A percentile compares a stretch with the other conserved stretches of the same genome.
Conservation (phyloP, 495 filamentous ascomycete genomes). For the Talaromyces borbonicus region DNA sequence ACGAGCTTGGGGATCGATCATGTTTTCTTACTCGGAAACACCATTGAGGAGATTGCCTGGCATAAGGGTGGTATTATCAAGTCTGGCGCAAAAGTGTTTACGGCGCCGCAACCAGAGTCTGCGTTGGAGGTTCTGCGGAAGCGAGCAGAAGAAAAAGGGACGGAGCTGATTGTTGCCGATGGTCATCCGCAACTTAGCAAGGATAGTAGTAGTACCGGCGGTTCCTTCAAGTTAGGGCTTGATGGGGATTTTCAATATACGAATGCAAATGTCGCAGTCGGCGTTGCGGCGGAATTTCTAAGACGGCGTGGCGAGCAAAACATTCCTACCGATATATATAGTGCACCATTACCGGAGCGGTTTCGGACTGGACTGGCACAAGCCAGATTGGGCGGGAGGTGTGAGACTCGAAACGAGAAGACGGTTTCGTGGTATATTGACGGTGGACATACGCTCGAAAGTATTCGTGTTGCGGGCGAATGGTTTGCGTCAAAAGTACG, state of each 20-base stretch:
- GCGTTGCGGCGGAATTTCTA: constrained; percentile 55
- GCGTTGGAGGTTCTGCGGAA: constrained; percentile 61
- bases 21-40: constrained; percentile 63
- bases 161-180: constrained; percentile 49
- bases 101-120: constrained; percentile 54
- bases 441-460: constrained; percentile 85
- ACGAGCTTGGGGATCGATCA: constrained; percentile 90
- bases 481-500: constrained; percentile 69
- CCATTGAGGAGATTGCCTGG: constrained; percentile 91
- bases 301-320: constrained; percentile 27
- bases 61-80: constrained; percentile 96
- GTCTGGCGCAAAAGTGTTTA: constrained; percentile 55
- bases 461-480: constrained; percentile 61
- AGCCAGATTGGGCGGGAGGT: constrained; percentile 71
- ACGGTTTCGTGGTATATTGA: constrained; percentile 82
- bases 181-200: constrained; percentile 52
- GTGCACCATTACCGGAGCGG: constrained; percentile 45
- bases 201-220: too few relatives aligned
- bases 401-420: constrained; percentile 61
- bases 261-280: constrained; percentile 78
- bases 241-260: constrained; percentile 73
- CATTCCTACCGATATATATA: constrained; percentile 40
- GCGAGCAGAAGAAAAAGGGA: constrained; percentile 58
- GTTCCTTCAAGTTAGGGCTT: constrained; percentile 59
- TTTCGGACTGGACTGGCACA: constrained; percentile 68